Percentiles rank a stretch among this genome's conserved stretches.
Evolutionary conservation across 768 basidiomycete genomes (phyloP).

Genomic region (Kwoniella shandongensis): DNA sequence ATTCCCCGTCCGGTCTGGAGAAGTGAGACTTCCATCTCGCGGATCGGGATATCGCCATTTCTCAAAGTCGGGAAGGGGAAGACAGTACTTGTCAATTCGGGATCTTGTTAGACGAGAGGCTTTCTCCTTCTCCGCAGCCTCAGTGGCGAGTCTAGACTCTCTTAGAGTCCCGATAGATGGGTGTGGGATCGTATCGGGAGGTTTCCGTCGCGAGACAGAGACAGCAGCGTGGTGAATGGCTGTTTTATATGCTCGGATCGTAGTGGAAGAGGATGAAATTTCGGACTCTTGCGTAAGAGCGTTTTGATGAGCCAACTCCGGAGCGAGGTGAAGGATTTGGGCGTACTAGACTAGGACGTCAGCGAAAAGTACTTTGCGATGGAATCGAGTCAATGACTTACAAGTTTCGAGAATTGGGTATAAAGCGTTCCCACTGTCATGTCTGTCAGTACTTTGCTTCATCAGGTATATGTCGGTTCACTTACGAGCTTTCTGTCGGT

Average conservation of each 20-base stretch:
- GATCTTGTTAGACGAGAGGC: slow-evolving; percentile 37
- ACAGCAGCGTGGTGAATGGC: slow-evolving; percentile 50
- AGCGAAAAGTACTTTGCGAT: not conserved
- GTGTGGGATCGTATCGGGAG: slow-evolving; percentile 35
- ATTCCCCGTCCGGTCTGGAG: slow-evolving; percentile 51
- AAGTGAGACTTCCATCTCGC: slow-evolving; percentile 56
- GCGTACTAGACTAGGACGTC: slow-evolving; percentile 32
- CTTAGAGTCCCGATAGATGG: slow-evolving; percentile 53
- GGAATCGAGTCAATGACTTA: slow-evolving; percentile 11
- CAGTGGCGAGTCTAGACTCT: slow-evolving; percentile 34
- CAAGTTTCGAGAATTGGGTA: slow-evolving; percentile 46
- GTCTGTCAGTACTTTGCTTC: not conserved
- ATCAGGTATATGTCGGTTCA: not conserved
- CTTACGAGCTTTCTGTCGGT: slow-evolving; percentile 48
- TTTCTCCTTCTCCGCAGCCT: slow-evolving; percentile 40
- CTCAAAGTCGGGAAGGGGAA: slow-evolving; percentile 62
- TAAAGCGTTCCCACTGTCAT: slow-evolving; percentile 41
- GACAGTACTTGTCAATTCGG: slow-evolving; percentile 62
- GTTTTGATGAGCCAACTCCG: slow-evolving; percentile 37
- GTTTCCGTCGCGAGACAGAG: slow-evolving; percentile 32
- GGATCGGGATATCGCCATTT: slow-evolving; percentile 78
- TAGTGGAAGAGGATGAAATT: slow-evolving; percentile 37
- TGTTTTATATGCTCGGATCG: slow-evolving; percentile 40
- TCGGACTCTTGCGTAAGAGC: slow-evolving; percentile 45
- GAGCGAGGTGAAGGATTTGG: slow-evolving; percentile 23